phyloP scores from a whole-genome alignment of 371 early-diverging fungal genomes.

The Haplosporangium sp. region DNA sequence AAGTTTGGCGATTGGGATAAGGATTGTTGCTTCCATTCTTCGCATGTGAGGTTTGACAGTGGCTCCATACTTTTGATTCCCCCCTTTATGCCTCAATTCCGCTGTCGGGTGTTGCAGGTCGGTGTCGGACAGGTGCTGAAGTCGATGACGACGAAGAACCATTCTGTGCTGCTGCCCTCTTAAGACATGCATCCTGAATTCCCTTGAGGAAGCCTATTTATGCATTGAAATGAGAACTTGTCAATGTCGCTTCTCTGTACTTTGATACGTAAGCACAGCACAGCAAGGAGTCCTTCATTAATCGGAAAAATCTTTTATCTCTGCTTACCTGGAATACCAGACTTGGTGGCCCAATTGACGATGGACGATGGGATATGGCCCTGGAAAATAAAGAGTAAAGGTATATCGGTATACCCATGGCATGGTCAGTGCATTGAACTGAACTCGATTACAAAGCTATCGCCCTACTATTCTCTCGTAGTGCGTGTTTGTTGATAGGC shows the following conservation, averaged over 20 bases:
- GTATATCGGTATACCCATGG: background rate
- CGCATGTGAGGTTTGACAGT: too few species aligned
- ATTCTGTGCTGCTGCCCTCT: constrained; percentile 37
- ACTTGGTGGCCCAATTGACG: constrained; percentile 64
- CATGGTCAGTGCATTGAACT: too few species aligned
- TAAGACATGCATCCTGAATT: constrained; percentile 53
- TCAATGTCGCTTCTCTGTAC: background rate
- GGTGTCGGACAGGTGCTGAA: constrained; percentile 6
- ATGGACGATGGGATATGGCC: constrained; percentile 60
- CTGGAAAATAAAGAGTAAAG: constrained; percentile 22
- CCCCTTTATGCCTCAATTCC: constrained; percentile 43
- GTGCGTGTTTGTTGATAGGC: too few species aligned
- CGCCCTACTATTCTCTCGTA: too few species aligned
- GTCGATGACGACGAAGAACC: constrained; percentile 4
- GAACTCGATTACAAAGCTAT: too few species aligned
- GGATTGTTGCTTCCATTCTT: background rate
- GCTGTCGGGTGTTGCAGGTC: constrained; percentile 54
- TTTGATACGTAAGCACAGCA: too few species aligned
- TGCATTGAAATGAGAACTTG: background rate
- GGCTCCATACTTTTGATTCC: too few species aligned
- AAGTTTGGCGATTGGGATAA: background rate
- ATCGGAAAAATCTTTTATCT: background rate
- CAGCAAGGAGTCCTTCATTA: too few species aligned
- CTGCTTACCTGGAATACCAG: constrained; percentile 57
- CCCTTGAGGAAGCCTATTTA: constrained; percentile 36